These are phyloP conservation scores for Thymus quinquecostatus DNA, from an alignment of 257 asterid genomes.

Conservation along the genomic window DNA sequence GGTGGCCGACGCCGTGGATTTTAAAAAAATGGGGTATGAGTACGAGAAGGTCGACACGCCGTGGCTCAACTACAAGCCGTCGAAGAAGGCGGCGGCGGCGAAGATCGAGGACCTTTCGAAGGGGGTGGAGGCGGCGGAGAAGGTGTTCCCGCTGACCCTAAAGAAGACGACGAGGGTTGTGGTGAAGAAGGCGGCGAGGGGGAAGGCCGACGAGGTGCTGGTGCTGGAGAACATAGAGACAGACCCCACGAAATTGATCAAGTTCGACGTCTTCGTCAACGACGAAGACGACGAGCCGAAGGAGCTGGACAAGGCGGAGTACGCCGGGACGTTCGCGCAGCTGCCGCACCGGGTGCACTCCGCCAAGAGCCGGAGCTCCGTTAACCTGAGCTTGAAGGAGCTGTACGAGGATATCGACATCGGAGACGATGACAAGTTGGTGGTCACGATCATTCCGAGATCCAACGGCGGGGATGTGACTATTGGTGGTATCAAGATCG, in stretches of 20 bases:
- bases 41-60: constrained; percentile 19
- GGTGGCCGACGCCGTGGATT: background rate
- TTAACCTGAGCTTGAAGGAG: constrained; percentile 7
- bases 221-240: background rate
- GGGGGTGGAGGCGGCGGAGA: background rate
- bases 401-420: constrained; percentile 13
- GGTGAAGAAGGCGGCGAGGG: background rate
- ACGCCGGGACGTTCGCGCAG: constrained; percentile 12
- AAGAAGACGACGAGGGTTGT: background rate
- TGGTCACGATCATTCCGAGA: constrained; percentile 16
- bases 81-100: constrained; percentile 1
- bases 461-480: constrained; percentile 1
- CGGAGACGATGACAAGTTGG: constrained; percentile 5
- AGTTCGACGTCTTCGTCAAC: constrained; percentile 16
- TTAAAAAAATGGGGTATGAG: constrained; percentile 1
- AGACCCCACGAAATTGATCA: background rate
- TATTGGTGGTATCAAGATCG: constrained; percentile 24
- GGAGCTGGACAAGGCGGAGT: constrained; percentile 24
- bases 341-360: background rate
- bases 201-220: constrained; percentile 1
- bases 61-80: constrained; percentile 17
- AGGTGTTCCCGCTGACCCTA: background rate
- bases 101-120: background rate
- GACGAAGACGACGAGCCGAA: constrained; percentile 6
- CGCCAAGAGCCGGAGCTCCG: background rate